Evolutionary conservation across 768 basidiomycete species (phyloP).

Genomic region (Xerocomellus intermedius): DNA sequence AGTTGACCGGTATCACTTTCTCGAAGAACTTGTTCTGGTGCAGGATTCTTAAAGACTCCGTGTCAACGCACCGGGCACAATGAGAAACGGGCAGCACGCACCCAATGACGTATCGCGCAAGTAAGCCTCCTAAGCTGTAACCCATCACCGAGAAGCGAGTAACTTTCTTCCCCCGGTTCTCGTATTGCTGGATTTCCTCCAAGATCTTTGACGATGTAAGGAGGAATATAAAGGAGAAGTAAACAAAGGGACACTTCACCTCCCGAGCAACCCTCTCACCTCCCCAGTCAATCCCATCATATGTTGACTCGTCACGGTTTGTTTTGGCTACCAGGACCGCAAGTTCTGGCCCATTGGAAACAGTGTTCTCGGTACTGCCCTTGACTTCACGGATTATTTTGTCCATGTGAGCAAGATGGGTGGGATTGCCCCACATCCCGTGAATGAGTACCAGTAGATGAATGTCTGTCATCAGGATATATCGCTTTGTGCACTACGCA

Average conservation of each 20-base stretch:
- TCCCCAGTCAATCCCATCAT: conserved; percentile 85
- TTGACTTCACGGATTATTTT: conserved; percentile 51
- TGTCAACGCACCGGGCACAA: conserved; percentile 4
- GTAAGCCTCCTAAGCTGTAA: conserved; percentile 78
- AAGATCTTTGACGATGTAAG: conserved; percentile 44
- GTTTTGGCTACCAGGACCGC: conserved; percentile 65
- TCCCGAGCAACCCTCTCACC: conserved; percentile 79
- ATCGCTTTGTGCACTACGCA: not conserved
- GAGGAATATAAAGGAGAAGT: not conserved
- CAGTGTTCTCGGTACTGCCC: conserved; percentile 19
- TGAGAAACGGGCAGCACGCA: conserved; percentile 26
- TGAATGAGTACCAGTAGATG: conserved; percentile 49
- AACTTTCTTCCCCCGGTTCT: conserved; percentile 54
- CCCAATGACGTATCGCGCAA: conserved; percentile 79
- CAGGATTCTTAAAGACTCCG: conserved; percentile 46
- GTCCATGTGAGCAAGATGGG: conserved; percentile 58
- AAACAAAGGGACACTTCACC: conserved; percentile 38
- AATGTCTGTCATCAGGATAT: conserved; percentile 27
- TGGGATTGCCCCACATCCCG: conserved; percentile 82
- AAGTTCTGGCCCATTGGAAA: conserved; percentile 42
- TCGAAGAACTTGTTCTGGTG: conserved; percentile 71
- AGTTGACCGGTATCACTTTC: conserved; percentile 69
- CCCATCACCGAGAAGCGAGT: conserved; percentile 72
- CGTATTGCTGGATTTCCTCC: conserved; percentile 52
- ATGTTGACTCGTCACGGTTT: conserved; percentile 65